Conservation (phyloP, 2,329 filamentous ascomycete genomes). For the Drechslerella stenobrocha region DNA sequence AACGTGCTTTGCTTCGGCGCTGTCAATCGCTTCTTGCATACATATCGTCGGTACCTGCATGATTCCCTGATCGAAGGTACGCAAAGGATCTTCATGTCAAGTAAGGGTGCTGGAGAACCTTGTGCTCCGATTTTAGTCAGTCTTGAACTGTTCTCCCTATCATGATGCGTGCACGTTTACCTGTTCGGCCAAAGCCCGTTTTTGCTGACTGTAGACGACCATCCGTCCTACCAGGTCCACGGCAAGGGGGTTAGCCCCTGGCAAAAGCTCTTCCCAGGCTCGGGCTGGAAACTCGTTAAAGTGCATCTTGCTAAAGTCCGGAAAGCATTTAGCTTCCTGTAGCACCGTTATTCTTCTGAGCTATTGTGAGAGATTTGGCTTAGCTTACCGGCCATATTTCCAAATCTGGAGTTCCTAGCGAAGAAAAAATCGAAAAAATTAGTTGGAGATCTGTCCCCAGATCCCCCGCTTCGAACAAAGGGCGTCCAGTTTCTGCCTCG, state of each 20-base stretch:
- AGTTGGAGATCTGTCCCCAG: constrained; percentile 89
- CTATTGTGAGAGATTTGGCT: constrained; percentile 8
- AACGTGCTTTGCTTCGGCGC: not conserved
- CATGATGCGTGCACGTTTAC: constrained; percentile 53
- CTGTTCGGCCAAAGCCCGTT: constrained; percentile 69
- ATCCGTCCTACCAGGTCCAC: constrained; percentile 69
- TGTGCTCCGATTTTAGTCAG: constrained; percentile 51
- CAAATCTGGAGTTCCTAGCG: constrained; percentile 80
- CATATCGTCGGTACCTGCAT: constrained; percentile 1
- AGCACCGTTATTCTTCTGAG: constrained; percentile 35
- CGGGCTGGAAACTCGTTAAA: constrained; percentile 73
- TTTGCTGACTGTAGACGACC: constrained; percentile 71
- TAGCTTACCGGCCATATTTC: constrained; percentile 74
- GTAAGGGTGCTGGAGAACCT: constrained; percentile 53
- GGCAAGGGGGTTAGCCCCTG: constrained; percentile 63
- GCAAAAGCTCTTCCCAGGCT: constrained; percentile 71
- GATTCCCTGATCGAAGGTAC: too few species aligned
- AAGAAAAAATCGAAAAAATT: constrained; percentile 90
- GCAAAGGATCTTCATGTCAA: constrained; percentile 47
- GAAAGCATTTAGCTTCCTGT: constrained; percentile 68
- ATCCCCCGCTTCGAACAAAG: constrained; percentile 84
- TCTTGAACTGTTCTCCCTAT: not conserved
- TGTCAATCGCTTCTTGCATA: constrained; percentile 3
- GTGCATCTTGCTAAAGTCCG: constrained; percentile 83
- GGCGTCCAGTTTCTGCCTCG: constrained; percentile 64